phyloP scores from a whole-genome alignment of 2,329 filamentous ascomycete species.

The Colletotrichum liriopes region DNA sequence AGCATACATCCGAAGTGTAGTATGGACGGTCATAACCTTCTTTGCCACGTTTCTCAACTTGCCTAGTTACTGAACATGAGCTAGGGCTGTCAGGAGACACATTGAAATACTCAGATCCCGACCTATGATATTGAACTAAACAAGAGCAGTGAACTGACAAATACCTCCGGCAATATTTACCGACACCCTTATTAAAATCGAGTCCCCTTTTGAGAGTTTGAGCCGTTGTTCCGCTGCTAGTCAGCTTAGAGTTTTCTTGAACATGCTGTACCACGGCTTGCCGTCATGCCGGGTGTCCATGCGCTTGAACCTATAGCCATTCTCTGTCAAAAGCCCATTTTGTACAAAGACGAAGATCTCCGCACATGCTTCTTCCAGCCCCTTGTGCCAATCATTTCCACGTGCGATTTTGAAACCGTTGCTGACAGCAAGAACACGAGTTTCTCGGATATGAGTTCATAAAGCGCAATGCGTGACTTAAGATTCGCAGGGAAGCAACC shows the following conservation, averaged over 20 bases:
- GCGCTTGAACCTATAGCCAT: neutral
- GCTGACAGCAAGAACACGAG: neutral
- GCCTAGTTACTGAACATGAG: neutral
- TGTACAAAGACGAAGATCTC: neutral
- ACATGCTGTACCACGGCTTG: neutral
- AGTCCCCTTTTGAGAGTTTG: too few species aligned
- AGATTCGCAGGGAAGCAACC: neutral
- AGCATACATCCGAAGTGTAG: conserved; percentile 3
- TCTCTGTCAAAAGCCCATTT: neutral
- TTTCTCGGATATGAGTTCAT: neutral
- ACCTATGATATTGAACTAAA: conserved; percentile 1
- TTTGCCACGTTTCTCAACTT: neutral
- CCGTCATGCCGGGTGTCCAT: neutral
- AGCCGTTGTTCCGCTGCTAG: neutral
- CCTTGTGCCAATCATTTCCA: neutral
- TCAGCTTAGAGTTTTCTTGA: conserved; percentile 1
- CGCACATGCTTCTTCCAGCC: neutral
- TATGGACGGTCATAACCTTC: neutral
- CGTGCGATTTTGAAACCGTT: neutral
- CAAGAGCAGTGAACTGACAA: neutral
- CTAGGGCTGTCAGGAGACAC: conserved; percentile 1
- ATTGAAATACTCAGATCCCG: neutral
- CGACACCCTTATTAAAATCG: neutral
- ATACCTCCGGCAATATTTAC: neutral
- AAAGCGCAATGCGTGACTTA: neutral